These are phyloP conservation scores for Aspergillus sp. DNA, from an alignment of 2,329 filamentous ascomycete genomes.

Conservation along the genomic window DNA sequence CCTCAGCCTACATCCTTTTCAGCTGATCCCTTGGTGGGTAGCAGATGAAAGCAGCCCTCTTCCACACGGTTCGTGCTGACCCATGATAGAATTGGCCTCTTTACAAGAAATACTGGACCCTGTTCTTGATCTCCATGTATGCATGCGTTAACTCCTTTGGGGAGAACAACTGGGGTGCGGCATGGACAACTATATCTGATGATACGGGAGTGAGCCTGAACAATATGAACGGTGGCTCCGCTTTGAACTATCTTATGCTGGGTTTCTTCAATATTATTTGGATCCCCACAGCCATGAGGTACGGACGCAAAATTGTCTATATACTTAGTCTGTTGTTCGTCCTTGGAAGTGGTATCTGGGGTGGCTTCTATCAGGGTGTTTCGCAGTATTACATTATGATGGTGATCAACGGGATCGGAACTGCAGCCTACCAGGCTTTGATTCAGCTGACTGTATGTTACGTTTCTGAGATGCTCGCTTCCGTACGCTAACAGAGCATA, in stretches of 20 bases:
- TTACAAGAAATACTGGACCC: conserved; percentile 43
- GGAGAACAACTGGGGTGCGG: conserved; percentile 46
- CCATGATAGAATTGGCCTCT: conserved; percentile 33
- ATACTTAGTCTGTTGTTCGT: conserved; percentile 38
- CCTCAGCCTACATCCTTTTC: conserved; percentile 34
- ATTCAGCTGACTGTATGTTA: conserved; percentile 40
- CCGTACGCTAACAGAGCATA: conserved; percentile 9
- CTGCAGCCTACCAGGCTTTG: conserved; percentile 41
- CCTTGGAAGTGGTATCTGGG: conserved; percentile 35
- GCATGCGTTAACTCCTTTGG: conserved; percentile 46
- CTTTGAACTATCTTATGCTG: conserved; percentile 44
- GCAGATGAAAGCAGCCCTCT: not conserved
- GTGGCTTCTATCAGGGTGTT: conserved; percentile 26
- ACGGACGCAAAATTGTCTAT: conserved; percentile 38
- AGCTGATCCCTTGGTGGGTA: conserved; percentile 32
- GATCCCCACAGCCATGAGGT: conserved; percentile 36
- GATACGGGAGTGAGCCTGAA: conserved; percentile 41
- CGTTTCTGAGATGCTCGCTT: not conserved
- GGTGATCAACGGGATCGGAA: conserved; percentile 37
- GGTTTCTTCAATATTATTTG: conserved; percentile 47
- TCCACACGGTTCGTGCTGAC: not conserved
- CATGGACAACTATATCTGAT: conserved; percentile 44
- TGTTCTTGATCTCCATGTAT: conserved; percentile 43
- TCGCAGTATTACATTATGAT: conserved; percentile 36
- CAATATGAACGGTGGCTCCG: conserved; percentile 46